Evolutionary conservation across 768 basidiomycete species (phyloP), one percentile per base, ranked within the genome.

Genomic region (Auricularia heimuer): DNA sequence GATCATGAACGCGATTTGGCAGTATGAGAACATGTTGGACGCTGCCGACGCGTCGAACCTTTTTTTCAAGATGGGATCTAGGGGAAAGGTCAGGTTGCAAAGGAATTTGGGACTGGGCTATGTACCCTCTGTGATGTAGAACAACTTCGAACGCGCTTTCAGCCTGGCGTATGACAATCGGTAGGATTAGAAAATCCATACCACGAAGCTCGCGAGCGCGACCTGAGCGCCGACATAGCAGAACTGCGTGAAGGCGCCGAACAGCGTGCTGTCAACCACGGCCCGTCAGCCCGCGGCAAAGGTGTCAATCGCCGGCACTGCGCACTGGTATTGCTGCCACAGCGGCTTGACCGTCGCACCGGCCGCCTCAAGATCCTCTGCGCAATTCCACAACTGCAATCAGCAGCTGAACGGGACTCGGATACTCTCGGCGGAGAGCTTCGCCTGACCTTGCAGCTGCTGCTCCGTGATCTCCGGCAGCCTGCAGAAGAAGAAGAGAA

Each of bases 391-490:
- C 1, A 29, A 29, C 29, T 29, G 29, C 29, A 29, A 29, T 29
- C 29, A 29, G 29, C 29, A 29, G 29, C 29, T 29, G 29, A 29
- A 29, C 29, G 29, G 29, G 29, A 29, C 29, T 29, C 29, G 29
- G 29, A 29, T 29, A 29, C 29, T 29, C 29, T 29, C 29, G 29
- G 29, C 29, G 2, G 29, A 29, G 29, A 29, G 29, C 29, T 29
- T 29, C 29, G 29, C 63, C 39, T 68, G 70, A 44, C 35, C 64
- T 58, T 60, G 54, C 3, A 64, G 54, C 21, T 64, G 18, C 11
- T 67, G 70, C 65, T 75, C 75, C n/a, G 73, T 73, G 33, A 73
- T 71, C 63, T 75, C 75, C 64, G 75, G 73, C 16, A 75, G 70
- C 54, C 70, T 71, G 69, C 70, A 72, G 70, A 73, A 70, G 71